Evolutionary conservation across 352 stramenopile species (phyloP).

Genomic region (Phytophthora pini): DNA sequence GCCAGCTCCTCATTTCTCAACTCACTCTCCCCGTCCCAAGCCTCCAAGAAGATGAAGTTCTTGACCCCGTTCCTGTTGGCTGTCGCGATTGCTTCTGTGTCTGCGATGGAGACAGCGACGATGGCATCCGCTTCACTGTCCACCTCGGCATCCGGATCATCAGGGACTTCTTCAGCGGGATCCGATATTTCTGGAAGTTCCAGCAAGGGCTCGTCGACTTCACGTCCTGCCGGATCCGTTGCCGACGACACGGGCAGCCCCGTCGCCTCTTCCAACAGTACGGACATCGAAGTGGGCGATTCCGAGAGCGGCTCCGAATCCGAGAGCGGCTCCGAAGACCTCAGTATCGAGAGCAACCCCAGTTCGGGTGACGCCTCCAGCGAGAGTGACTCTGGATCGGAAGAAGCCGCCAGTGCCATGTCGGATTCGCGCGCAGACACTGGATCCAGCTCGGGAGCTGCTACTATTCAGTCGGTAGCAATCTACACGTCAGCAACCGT

Average conservation of each 20-base stretch:
- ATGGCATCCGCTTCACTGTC: slow-evolving; percentile 7
- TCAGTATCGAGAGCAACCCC: slow-evolving; percentile 10
- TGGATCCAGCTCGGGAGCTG: slow-evolving; percentile 23
- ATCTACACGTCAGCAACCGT: slow-evolving; percentile 27
- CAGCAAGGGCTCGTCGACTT: background rate
- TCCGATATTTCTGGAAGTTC: slow-evolving; percentile 5
- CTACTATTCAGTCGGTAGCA: slow-evolving; percentile 8
- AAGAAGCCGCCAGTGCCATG: slow-evolving; percentile 8
- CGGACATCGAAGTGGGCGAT: slow-evolving; percentile 6
- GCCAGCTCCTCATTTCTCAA: slow-evolving; percentile 30
- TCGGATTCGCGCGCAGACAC: slow-evolving; percentile 7
- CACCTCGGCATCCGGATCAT: background rate
- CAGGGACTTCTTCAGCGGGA: slow-evolving; percentile 13
- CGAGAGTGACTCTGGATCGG: slow-evolving; percentile 4
- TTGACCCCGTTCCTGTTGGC: slow-evolving; percentile 35
- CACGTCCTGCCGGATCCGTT: background rate
- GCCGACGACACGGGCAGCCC: background rate
- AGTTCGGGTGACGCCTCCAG: slow-evolving; percentile 9
- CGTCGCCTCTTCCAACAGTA: slow-evolving; percentile 4
- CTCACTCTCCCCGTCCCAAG: slow-evolving; percentile 13
- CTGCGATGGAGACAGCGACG: slow-evolving; percentile 8
- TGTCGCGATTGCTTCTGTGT: slow-evolving; percentile 24
- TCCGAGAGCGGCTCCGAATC: slow-evolving; percentile 23
- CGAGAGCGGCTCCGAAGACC: slow-evolving; percentile 20
- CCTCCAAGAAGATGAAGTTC: slow-evolving; percentile 41